Evolutionary conservation across 805 yeast species (phyloP).

Genomic region (Blastobotrys attinorum): DNA sequence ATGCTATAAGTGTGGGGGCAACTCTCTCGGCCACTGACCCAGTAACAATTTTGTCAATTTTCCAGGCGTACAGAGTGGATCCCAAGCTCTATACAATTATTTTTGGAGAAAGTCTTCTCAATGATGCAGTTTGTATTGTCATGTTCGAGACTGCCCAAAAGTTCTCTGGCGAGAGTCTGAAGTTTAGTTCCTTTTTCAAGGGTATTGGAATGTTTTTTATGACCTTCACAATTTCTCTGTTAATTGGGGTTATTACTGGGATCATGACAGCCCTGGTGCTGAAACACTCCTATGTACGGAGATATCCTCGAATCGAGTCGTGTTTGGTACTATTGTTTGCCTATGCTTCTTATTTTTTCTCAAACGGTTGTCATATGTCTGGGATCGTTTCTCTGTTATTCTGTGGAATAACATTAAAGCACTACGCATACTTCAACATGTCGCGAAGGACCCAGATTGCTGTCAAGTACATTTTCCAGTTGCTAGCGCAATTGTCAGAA

Average conservation of each 20-base stretch:
- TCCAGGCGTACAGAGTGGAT: conserved; percentile 96
- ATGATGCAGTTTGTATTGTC: conserved; percentile 97
- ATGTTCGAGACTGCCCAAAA: conserved; percentile 98
- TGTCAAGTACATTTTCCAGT: conserved; percentile 87
- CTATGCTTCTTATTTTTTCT: conserved; percentile 92
- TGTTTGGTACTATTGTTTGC: conserved; percentile 86
- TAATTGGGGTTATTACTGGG: conserved; percentile 86
- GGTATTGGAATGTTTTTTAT: conserved; percentile 90
- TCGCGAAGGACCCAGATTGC: conserved; percentile 95
- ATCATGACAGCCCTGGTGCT: conserved; percentile 80
- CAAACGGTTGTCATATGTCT: conserved; percentile 99
- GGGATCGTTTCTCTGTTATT: conserved; percentile 92
- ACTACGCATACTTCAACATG: conserved; percentile 96
- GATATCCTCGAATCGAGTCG: conserved; percentile 96
- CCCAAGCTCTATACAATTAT: conserved; percentile 95
- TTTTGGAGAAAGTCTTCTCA: conserved; percentile 90
- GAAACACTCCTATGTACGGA: conserved; percentile 85
- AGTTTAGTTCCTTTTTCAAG: conserved; percentile 54
- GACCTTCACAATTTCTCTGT: conserved; percentile 84
- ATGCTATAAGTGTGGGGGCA: conserved; percentile 95
- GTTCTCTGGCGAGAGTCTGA: conserved; percentile 79
- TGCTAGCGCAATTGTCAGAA: conserved; percentile 90
- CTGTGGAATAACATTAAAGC: conserved; percentile 94
- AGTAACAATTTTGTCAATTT: conserved; percentile 90
- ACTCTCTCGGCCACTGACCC: conserved; percentile 98